A percentile compares a stretch with the other conserved stretches of the same genome.
These are phyloP conservation scores for Aspergillus novofumigatus DNA, from an alignment of 2,329 filamentous ascomycete genomes.

Conservation along the genomic window DNA sequence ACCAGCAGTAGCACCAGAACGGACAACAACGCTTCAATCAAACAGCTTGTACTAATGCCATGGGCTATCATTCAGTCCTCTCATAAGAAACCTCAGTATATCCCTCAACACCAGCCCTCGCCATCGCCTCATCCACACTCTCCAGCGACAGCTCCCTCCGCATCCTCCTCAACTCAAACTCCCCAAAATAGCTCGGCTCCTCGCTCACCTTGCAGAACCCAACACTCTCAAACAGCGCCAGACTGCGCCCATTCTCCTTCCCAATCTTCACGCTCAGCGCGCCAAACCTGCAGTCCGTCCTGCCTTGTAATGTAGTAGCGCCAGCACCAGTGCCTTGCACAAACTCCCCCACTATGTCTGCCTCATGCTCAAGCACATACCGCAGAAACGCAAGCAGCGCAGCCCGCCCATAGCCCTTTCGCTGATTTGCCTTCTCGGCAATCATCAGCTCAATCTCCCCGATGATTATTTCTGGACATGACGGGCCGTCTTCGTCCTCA, in stretches of 20 bases:
- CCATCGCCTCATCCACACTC: constrained; percentile 24
- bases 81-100: constrained; percentile 40
- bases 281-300: constrained; percentile 16
- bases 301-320: constrained; percentile 9
- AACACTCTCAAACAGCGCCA: constrained; percentile 57
- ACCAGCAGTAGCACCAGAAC: too few species aligned
- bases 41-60: too few species aligned
- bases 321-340: constrained; percentile 11
- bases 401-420: constrained; percentile 61
- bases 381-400: constrained; percentile 64
- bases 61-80: constrained; percentile 1
- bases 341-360: constrained; percentile 57
- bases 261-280: constrained; percentile 62
- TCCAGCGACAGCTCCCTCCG: constrained; percentile 21
- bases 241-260: constrained; percentile 52
- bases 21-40: too few species aligned
- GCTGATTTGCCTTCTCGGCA: constrained; percentile 42
- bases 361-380: constrained; percentile 59
- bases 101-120: constrained; percentile 28
- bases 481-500: constrained; percentile 46
- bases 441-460: constrained; percentile 19
- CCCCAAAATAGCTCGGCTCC: constrained; percentile 62
- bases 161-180: constrained; percentile 55
- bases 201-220: constrained; percentile 52
- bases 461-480: constrained; percentile 16